Conservation (phyloP, 2,329 filamentous ascomycete species). For the Pseudonectria foliicola region DNA sequence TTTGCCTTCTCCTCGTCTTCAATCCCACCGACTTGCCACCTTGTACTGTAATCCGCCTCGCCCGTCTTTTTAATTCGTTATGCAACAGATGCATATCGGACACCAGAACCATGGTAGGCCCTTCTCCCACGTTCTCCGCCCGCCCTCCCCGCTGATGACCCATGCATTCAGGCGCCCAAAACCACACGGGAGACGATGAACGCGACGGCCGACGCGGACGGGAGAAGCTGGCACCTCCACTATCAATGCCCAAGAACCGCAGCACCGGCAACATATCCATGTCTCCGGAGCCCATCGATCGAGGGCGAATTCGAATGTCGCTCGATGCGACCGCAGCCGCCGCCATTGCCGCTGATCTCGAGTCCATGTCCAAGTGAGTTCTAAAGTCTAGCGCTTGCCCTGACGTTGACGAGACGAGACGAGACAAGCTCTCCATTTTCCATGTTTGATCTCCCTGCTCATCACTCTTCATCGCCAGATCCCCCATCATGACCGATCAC, state of each 20-base stretch:
- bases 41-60: constrained; percentile 15
- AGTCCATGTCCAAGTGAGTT: constrained; percentile 64
- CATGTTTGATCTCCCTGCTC: constrained; percentile 17
- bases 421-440: too few relatives aligned
- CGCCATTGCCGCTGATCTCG: constrained; percentile 52
- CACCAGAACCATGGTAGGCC: constrained; percentile 34
- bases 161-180: constrained; percentile 24
- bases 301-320: constrained; percentile 62
- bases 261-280: constrained; percentile 56
- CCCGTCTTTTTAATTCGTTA: constrained; percentile 12
- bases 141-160: constrained; percentile 7
- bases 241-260: constrained; percentile 56
- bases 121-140: constrained; percentile 2
- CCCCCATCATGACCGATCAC: constrained; percentile 75
- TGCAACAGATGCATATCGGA: constrained; percentile 37
- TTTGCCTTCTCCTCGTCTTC: constrained; percentile 9
- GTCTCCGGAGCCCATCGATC: constrained; percentile 43
- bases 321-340: constrained; percentile 66
- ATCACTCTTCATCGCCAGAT: constrained; percentile 45
- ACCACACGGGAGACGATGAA: constrained; percentile 26
- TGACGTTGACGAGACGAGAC: constrained; percentile 9
- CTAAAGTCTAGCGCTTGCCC: constrained; percentile 14
- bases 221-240: constrained; percentile 37
- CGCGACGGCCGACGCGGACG: constrained; percentile 36
- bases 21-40: constrained; percentile 11